Base-by-base conservation (phyloP, 2,329 filamentous ascomycete genomes). In the Lasiodiplodia theobromae region DNA sequence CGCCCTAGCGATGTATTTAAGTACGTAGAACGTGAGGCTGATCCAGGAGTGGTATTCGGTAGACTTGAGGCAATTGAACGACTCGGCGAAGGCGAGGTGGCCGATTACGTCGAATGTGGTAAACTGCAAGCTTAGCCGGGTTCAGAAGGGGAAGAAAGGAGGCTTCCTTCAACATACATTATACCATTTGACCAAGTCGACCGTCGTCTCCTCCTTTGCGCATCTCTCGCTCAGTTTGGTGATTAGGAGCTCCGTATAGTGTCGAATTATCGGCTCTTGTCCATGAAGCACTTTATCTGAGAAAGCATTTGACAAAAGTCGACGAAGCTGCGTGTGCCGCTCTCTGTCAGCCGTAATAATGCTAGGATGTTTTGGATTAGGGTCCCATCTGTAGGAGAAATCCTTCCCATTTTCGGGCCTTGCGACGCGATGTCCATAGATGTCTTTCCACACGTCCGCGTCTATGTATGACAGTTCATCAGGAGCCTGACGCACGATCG, bases 401-500 rank as follows among this genome's bases (percentile, higher is more conserved):
- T 69, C 60, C 4, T 70, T 73, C 54, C 78, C 71, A 21, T 79
- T 79, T 34, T 77, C 76, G 31, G 51, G 23, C 51, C n/a, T 37
- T 31, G 23, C 51, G 10, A 28, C 37, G 18, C 58, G 37, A 37
- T 54, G 52, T 8, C 63, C 63, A 16, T 80, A 80, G 37, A 84
- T 82, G 47, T 84, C 81, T 72, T 79, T 77, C 78, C 82, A 86
- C 2, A 76, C 77, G 3, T 76, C 69, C 18, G 52, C 14, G 23
- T 77, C 73, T 54, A 75, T 79, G 71, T 83, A 86, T 10, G 47
- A 54, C 31, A 66, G 34, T 54, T 84, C 80, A 25, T 76, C 77
- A 0, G 82, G 82, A 0, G 76, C 74, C 4, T 83, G 69, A 4
- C 82, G 77, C 0, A 84, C 81, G 4, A 78, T 80, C 1, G 81